Evolutionary conservation across 2,329 filamentous ascomycete genomes (phyloP).

Genomic region (Escovopsis weberi): DNA sequence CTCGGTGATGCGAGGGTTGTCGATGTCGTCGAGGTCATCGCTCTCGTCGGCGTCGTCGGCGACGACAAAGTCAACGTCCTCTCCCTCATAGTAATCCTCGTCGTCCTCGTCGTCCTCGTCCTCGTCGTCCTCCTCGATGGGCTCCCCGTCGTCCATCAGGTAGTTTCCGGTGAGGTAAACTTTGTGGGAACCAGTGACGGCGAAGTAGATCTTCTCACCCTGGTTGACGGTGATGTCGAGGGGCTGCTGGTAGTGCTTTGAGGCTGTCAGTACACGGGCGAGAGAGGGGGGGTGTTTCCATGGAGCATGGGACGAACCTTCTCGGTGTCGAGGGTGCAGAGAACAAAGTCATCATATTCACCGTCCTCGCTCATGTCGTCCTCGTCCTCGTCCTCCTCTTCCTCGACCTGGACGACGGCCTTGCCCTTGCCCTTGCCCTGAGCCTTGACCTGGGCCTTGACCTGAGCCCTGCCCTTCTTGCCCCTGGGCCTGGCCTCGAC

Average conservation of each 20-base stretch:
- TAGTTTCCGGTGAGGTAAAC: conserved; percentile 96
- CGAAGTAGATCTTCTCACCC: conserved; percentile 83
- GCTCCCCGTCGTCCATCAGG: conserved; percentile 54
- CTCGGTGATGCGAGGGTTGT: conserved; percentile 72
- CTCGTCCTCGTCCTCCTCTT: conserved; percentile 46
- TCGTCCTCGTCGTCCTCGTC: conserved; percentile 68
- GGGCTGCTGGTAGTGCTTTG: conserved; percentile 83
- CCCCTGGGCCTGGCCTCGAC: conserved; percentile 42
- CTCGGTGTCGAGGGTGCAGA: conserved; percentile 90
- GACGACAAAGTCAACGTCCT: conserved; percentile 61
- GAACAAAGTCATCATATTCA: conserved; percentile 75
- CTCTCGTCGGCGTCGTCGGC: conserved; percentile 58
- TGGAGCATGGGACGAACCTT: conserved; percentile 44
- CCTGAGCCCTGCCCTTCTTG: conserved; percentile 66
- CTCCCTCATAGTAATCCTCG: conserved; percentile 38
- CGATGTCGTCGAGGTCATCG: conserved; percentile 65
- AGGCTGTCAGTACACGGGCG: conserved; percentile 12
- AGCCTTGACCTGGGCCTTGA: conserved; percentile 46
- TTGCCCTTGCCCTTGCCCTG: conserved; percentile 59
- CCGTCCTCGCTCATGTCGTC: conserved; percentile 38
- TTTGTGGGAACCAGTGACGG: conserved; percentile 76
- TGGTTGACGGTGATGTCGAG: conserved; percentile 86
- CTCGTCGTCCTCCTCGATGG: conserved; percentile 45
- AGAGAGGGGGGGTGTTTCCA: not conserved
- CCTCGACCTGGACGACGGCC: conserved; percentile 41